Evolutionary conservation across 305 asterid genomes (phyloP).

Genomic region (Fraxinus sp.): DNA sequence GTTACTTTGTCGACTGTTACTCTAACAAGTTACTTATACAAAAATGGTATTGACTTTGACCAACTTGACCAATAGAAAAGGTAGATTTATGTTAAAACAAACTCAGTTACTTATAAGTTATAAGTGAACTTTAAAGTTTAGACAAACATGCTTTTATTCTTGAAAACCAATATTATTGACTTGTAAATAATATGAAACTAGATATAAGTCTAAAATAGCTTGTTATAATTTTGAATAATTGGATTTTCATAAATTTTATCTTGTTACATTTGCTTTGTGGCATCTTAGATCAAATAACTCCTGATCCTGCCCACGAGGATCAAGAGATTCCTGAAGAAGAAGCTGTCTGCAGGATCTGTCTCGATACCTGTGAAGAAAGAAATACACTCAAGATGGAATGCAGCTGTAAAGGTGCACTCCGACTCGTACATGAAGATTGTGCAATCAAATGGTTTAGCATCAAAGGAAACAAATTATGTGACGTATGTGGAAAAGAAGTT

Average conservation of each 20-base stretch:
- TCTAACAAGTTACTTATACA: not conserved
- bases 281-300: slow-evolving; percentile 63
- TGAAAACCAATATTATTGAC: not conserved
- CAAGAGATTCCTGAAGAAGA: slow-evolving; percentile 96
- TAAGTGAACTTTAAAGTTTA: not conserved
- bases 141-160: not conserved
- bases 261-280: slow-evolving; percentile 22
- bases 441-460: slow-evolving; percentile 84
- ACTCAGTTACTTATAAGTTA: not conserved
- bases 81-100: not conserved
- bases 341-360: slow-evolving; percentile 88
- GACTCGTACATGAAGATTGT: slow-evolving; percentile 71
- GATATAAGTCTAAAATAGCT: not conserved
- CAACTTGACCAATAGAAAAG: not conserved
- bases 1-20: not conserved
- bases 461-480: slow-evolving; percentile 63
- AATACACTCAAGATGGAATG: slow-evolving; percentile 79
- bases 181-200: not conserved
- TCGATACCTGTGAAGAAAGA: slow-evolving; percentile 75
- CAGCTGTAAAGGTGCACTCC: slow-evolving; percentile 87
- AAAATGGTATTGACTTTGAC: not conserved
- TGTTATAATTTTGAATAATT: not conserved
- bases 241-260: not conserved
- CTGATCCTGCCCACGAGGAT: slow-evolving; percentile 58
- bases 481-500: slow-evolving; percentile 79